phyloP scores from a whole-genome alignment of 805 yeast species.

The Myxozyma vanderwaltii region DNA sequence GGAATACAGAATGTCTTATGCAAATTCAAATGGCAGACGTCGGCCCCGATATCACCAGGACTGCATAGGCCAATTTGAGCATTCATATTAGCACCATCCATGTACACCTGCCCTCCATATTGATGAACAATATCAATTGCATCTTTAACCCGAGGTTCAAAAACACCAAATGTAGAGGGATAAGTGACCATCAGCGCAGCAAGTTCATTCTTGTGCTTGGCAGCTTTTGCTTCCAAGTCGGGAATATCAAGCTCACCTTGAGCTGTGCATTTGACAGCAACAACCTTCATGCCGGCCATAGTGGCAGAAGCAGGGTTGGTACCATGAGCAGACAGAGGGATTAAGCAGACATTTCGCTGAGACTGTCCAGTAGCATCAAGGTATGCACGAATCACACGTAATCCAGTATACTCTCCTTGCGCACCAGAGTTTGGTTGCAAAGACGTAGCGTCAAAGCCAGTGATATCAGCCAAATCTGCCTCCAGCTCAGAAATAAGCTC shows the following conservation, averaged over 20 bases:
- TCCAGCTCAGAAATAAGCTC: slow-evolving; percentile 77
- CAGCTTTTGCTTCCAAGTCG: slow-evolving; percentile 75
- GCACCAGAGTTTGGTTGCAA: slow-evolving; percentile 98
- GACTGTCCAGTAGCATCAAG: slow-evolving; percentile 69
- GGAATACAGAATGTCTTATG: slow-evolving; percentile 98
- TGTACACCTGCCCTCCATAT: slow-evolving; percentile 92
- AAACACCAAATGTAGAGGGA: slow-evolving; percentile 95
- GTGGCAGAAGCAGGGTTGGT: slow-evolving; percentile 99
- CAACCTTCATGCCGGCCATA: slow-evolving; percentile 93
- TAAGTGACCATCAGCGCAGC: slow-evolving; percentile 97
- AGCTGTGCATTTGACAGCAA: slow-evolving; percentile 81
- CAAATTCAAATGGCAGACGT: slow-evolving; percentile 93
- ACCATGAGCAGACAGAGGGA: slow-evolving; percentile 97
- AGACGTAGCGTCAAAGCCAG: slow-evolving; percentile 90
- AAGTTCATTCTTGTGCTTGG: slow-evolving; percentile 63
- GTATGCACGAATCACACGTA: slow-evolving; percentile 80
- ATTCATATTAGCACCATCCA: slow-evolving; percentile 99
- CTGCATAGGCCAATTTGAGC: slow-evolving; percentile 97
- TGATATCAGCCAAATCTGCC: slow-evolving; percentile 81
- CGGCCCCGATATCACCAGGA: slow-evolving; percentile 97
- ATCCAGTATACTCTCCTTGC: slow-evolving; percentile 96
- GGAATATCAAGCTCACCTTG: slow-evolving; percentile 84
- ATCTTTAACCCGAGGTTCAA: slow-evolving; percentile 83
- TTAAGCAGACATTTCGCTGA: slow-evolving; percentile 81
- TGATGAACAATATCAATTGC: slow-evolving; percentile 85